These are phyloP conservation scores for Beauveria scarabaeidicola DNA, from an alignment of 2,329 filamentous ascomycete genomes.

Conservation along the genomic window DNA sequence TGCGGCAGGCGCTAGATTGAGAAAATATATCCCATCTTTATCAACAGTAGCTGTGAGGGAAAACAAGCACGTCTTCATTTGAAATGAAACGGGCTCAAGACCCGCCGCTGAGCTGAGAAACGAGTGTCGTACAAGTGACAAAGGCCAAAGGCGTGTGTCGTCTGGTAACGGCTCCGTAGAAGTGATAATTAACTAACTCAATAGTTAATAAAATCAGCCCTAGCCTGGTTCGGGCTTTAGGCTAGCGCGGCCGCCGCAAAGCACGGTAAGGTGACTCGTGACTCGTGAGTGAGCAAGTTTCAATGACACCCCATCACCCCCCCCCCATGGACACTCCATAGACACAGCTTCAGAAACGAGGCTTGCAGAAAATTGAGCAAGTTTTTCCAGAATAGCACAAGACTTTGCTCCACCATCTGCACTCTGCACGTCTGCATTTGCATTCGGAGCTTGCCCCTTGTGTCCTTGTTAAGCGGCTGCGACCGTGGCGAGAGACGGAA, in stretches of 20 bases:
- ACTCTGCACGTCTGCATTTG: background rate
- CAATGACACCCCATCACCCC: background rate
- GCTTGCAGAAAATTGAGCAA: constrained; percentile 10
- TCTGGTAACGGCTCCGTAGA: background rate
- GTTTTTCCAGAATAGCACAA: constrained; percentile 1
- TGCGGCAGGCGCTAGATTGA: constrained; percentile 3
- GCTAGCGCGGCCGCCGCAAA: background rate
- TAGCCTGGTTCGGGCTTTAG: background rate
- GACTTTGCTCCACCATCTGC: background rate
- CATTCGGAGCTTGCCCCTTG: too few relatives aligned
- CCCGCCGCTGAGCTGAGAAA: background rate
- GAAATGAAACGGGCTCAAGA: background rate
- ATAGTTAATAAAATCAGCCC: background rate
- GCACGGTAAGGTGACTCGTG: background rate
- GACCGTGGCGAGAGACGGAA: background rate
- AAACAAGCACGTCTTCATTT: background rate
- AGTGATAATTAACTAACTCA: too few relatives aligned
- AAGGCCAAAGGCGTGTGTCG: background rate
- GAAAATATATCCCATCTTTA: constrained; percentile 1
- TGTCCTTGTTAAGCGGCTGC: background rate
- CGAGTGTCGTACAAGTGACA: background rate
- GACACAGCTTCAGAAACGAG: background rate
- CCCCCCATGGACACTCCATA: too few relatives aligned
- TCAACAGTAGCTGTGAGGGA: background rate
- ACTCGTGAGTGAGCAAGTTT: constrained; percentile 5